A percentile compares a stretch with the other conserved stretches of the same genome.
Conservation (phyloP, 179 eudicot species). For the Beta lomatogona region DNA sequence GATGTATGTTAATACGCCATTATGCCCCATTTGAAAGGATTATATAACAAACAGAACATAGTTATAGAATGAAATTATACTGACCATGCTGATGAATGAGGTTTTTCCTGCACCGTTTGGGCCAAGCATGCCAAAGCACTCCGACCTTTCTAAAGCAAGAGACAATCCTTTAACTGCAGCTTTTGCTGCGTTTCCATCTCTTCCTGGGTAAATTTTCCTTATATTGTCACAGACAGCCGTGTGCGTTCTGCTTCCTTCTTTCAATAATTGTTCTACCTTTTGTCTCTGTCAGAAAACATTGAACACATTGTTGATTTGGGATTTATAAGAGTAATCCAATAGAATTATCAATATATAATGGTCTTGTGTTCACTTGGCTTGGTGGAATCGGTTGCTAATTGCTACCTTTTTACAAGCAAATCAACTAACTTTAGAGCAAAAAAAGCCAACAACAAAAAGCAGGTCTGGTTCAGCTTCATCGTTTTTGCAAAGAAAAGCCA, state of each 20-base stretch:
- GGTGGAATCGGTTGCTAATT: background rate
- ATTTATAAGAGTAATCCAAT: background rate
- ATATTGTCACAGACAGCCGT: constrained; percentile 57
- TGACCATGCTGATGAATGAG: constrained; percentile 83
- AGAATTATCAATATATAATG: background rate
- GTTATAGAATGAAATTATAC: background rate
- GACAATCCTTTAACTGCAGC: constrained; percentile 66
- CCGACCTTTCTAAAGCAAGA: constrained; percentile 64
- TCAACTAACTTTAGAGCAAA: background rate
- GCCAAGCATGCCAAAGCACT: constrained; percentile 94
- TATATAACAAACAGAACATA: background rate
- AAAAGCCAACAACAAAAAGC: background rate
- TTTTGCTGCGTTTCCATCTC: constrained; percentile 81
- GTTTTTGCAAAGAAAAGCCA: background rate
- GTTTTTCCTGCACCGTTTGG: constrained; percentile 96
- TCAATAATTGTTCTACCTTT: constrained; percentile 58
- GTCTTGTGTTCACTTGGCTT: background rate
- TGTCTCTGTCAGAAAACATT: constrained; percentile 47
- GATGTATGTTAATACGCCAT: background rate
- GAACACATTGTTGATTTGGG: background rate
- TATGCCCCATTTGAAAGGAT: background rate
- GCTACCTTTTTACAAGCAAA: background rate
- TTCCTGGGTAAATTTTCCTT: constrained; percentile 68
- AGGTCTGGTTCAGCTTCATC: background rate
- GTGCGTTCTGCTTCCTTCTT: constrained; percentile 45